phyloP scores from a whole-genome alignment of 108 stramenopile species.

The Licmophora abbreviata region DNA sequence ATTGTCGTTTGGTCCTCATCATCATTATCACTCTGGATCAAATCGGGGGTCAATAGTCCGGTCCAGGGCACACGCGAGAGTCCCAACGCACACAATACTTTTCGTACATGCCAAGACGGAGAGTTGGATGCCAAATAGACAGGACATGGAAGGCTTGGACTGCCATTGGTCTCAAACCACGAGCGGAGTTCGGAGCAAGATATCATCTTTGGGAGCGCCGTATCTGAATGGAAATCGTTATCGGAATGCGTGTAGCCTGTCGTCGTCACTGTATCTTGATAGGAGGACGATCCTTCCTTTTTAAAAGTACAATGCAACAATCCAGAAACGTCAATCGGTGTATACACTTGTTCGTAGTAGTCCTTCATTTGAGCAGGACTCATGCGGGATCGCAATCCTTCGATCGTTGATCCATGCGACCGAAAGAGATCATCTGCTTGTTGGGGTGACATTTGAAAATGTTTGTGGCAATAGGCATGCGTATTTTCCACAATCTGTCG shows the following conservation, averaged over 20 bases:
- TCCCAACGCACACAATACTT: constrained; percentile 53
- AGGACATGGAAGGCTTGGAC: too few species aligned
- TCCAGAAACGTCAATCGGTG: constrained; percentile 42
- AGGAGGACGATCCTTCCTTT: constrained; percentile 1
- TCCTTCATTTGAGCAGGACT: too few species aligned
- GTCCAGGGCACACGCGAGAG: constrained; percentile 19
- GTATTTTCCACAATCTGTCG: constrained; percentile 65
- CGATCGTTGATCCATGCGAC: constrained; percentile 71
- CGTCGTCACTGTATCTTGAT: too few species aligned
- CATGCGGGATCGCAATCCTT: constrained; percentile 75
- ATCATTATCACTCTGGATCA: not conserved
- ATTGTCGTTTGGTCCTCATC: constrained; percentile 1
- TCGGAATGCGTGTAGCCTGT: constrained; percentile 61
- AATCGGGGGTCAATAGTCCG: constrained; percentile 62
- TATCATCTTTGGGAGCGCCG: constrained; percentile 9
- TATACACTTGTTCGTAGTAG: constrained; percentile 3
- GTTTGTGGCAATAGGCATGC: constrained; percentile 41
- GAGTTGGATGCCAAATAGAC: constrained; percentile 76
- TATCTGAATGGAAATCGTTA: too few species aligned
- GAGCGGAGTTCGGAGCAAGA: too few species aligned
- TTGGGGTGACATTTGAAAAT: constrained; percentile 38
- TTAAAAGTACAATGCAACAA: constrained; percentile 15
- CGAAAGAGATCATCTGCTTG: constrained; percentile 57
- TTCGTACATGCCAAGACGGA: constrained; percentile 50
- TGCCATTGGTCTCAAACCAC: too few species aligned